A percentile compares a stretch with the other conserved stretches of the same genome.
These are phyloP conservation scores for Cornus controversa DNA, from an alignment of 148 eudicot species.

Conservation along the genomic window DNA sequence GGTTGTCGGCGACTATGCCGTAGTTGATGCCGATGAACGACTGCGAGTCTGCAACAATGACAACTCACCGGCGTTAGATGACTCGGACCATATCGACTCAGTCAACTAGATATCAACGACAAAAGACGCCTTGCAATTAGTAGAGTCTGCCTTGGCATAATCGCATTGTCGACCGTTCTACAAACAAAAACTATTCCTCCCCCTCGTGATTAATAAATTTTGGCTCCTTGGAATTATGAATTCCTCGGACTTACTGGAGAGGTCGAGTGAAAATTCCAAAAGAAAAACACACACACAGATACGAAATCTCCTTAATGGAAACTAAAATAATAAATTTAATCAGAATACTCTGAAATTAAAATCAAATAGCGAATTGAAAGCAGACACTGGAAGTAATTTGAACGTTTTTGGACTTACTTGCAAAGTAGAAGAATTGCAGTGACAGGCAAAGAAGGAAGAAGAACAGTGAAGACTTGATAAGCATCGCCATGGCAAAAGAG, in stretches of 20 bases:
- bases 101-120: background rate
- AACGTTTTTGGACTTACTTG: background rate
- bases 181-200: too few species aligned
- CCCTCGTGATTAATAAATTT: background rate
- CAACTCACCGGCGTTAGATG: background rate
- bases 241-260: background rate
- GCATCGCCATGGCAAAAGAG: background rate
- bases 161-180: too few species aligned
- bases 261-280: background rate
- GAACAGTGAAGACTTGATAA: background rate
- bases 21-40: slow-evolving; percentile 85
- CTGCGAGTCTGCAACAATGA: slow-evolving; percentile 44
- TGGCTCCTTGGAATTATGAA: background rate
- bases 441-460: slow-evolving; percentile 1
- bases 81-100: slow-evolving; percentile 7
- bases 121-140: background rate
- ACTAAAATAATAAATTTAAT: background rate
- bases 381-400: background rate
- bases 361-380: background rate
- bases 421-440: background rate
- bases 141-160: too few species aligned
- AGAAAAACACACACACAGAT: too few species aligned
- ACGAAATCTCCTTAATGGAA: background rate
- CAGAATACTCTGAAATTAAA: background rate
- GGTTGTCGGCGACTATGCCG: slow-evolving; percentile 80